Base-by-base conservation (phyloP, 225 moss, liverwort and hornwort genomes). In the Bryum argenteum region DNA sequence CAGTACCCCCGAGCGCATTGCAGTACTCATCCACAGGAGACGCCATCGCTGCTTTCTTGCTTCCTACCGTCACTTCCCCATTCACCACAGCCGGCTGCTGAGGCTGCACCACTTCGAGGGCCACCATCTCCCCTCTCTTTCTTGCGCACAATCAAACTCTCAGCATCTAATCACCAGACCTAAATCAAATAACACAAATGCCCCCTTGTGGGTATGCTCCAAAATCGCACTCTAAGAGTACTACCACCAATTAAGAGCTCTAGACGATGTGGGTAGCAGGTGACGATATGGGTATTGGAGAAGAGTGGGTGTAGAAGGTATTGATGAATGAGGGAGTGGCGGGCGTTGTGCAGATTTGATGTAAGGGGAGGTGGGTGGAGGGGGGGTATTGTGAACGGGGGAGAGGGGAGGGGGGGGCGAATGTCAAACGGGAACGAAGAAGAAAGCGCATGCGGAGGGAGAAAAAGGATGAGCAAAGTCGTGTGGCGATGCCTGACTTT, bases 21-120 rank as follows among this genome's bases (percentile, higher is more conserved):
- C 98, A 98, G 48, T 91, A 98, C 59, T 98, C 98, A 60, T 92
- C 98, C 66, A 98, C 84, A 48, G 82, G 92, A 4, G 98, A 94
- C 14, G 50, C 70, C 18, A 18, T 77, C 45, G 79, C 82, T 13
- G 76, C 86, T 54, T 86, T 79, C 77, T 70, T 44, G 44, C 12
- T 4, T 14, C 44, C 44, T 44, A 3, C 12, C 44, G 11, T 44
- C 44, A 44, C 44, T 14, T 15, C 17, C 48, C 80, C 84, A 63
- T 80, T 71, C 61, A 38, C 10, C 8, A 24, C 65, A 33, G 72
- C 12, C 12, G 70, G 65, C 53, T 73, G 1, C 28, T 23, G 58
- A 58, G 74, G 70, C 53, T 64, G 65, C 65, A 66, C 21, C 69
- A 67, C 77, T 39, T 80, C 80, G 40, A 77, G 44, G 17, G 79